Percentiles rank a stretch among this genome's conserved stretches.
Conservation (phyloP, 2,329 filamentous ascomycete genomes). For the Dryadomyces quercus-mongolicae region DNA sequence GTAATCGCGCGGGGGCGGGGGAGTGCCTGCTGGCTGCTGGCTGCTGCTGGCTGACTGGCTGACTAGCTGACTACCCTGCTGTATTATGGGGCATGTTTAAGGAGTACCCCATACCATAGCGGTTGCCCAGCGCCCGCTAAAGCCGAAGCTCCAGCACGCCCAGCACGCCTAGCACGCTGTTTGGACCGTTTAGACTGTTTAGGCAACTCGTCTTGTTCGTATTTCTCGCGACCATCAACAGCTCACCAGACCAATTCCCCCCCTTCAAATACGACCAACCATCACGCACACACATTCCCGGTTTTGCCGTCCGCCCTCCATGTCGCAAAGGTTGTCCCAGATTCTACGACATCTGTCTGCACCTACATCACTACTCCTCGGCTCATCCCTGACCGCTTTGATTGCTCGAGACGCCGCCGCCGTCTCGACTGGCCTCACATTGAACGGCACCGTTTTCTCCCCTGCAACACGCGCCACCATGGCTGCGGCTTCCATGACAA, state of each 20-base stretch:
- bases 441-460: not conserved
- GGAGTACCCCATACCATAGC: no score
- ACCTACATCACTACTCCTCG: not conserved
- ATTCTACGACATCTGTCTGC: constrained; percentile 7
- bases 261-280: no score
- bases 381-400: not conserved
- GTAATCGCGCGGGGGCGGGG: not conserved
- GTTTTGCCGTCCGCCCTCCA: not conserved
- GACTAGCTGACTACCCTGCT: not conserved
- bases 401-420: not conserved
- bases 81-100: no score
- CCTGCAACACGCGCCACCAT: constrained; percentile 5
- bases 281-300: not conserved
- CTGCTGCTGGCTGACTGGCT: not conserved
- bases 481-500: not conserved
- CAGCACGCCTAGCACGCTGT: no score
- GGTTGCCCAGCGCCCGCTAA: no score
- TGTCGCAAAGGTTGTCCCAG: constrained; percentile 10
- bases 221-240: no score
- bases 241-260: no score
- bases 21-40: not conserved
- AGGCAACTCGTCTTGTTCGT: no score
- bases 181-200: no score
- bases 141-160: no score
- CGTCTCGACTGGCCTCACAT: not conserved